Evolutionary conservation across 768 basidiomycete species (phyloP).

Genomic region (Boletus coccyginus): DNA sequence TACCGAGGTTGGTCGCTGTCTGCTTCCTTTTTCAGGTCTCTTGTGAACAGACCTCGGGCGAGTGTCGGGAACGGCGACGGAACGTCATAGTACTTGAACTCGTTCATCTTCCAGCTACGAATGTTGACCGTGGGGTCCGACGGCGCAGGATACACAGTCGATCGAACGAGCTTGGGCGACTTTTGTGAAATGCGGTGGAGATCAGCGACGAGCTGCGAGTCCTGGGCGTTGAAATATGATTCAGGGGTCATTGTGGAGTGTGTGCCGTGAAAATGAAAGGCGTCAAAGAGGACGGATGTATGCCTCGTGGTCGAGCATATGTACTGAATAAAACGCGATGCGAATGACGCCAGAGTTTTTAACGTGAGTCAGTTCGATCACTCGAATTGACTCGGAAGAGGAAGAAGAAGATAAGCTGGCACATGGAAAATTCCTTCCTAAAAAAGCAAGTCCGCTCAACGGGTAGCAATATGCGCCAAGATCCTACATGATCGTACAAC

Average conservation of each 20-base stretch:
- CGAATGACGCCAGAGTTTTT: constrained; percentile 1
- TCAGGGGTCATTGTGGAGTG: constrained; percentile 17
- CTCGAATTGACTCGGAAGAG: not conserved
- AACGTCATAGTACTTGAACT: constrained; percentile 88
- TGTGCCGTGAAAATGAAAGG: not conserved
- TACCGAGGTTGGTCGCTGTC: constrained; percentile 36
- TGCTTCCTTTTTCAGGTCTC: constrained; percentile 38
- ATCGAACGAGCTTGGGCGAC: constrained; percentile 63
- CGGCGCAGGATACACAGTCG: constrained; percentile 54
- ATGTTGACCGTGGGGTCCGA: constrained; percentile 54
- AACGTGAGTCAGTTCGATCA: not conserved
- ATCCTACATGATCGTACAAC: constrained; percentile 26
- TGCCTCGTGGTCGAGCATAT: constrained; percentile 11
- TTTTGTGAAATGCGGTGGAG: constrained; percentile 52
- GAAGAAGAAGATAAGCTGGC: too few species aligned
- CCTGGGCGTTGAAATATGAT: constrained; percentile 32
- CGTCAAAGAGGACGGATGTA: constrained; percentile 2
- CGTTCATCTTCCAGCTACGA: constrained; percentile 96
- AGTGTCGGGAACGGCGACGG: constrained; percentile 93
- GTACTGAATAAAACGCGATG: constrained; percentile 5
- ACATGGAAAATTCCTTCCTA: too few species aligned
- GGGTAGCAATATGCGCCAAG: not conserved
- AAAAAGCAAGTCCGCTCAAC: too few species aligned
- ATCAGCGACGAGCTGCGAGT: constrained; percentile 58
- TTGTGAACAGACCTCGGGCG: constrained; percentile 88